Evolutionary conservation across 2,329 filamentous ascomycete genomes (phyloP), one percentile per base, ranked within the genome.

Genomic region (Ceratocystis huliohia): DNA sequence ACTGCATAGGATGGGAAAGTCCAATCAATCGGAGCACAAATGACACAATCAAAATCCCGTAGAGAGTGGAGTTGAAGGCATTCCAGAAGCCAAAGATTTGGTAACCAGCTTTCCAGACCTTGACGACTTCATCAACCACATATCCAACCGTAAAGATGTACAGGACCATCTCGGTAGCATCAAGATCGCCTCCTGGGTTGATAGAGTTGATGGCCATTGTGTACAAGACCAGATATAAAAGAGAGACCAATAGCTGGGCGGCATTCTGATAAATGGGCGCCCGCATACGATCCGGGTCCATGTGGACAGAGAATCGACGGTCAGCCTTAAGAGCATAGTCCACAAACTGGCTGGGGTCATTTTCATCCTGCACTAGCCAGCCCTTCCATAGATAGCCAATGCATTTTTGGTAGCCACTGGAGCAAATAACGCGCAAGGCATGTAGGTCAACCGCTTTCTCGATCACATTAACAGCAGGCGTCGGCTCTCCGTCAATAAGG

Each of bases 41-140:
- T 2, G 90, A 96, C 2, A 89, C 83, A 0, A 85, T 83, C 44
- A 99, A 80, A 1, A 97, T 79, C 0, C 82, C 76, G 75, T 99
- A 99, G 0, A 99, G 81, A 0, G 87, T 81, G 30, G 84, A 82
- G 75, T 99, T 99, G 79, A 99, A 96, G 28, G 89, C 89, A 72
- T 96, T 96, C 94, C 94, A 97, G 75, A 99, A 99, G 22, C 90
- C 88, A 66, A 99, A 81, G 72, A 97, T 97, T 72, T 88, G 88
- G 69, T 88, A 84, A 8, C 94, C 94, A 15, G 96, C 89, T 74
- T 99, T 99, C 84, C 90, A 96, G 71, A 96, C 84, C 75, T 99
- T 99, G 73, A 86, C 79, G 0, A 87, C 70, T 73, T 97, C 94
- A 73, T 99, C 93, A 71, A 86, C 91, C 41, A 96, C 82, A 75